These are phyloP conservation scores for Penicillium freii DNA, from an alignment of 2,329 filamentous ascomycete species.

Conservation along the genomic window DNA sequence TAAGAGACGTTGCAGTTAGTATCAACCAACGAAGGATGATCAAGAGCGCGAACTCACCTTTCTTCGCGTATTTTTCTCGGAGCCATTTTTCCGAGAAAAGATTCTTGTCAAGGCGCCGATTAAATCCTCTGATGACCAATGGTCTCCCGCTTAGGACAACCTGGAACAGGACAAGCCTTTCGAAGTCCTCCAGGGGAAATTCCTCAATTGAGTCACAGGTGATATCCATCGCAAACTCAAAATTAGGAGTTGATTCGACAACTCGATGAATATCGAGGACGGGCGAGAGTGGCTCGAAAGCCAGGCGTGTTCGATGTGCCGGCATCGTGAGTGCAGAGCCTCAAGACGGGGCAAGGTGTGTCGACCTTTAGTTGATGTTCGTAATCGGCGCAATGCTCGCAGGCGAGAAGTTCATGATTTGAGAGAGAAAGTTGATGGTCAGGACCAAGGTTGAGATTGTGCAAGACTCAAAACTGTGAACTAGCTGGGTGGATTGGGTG, in stretches of 20 bases:
- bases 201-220: slow-evolving; percentile 73
- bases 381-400: neutral
- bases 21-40: neutral
- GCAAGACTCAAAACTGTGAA: neutral
- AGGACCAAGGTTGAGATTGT: neutral
- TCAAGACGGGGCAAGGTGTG: neutral
- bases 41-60: slow-evolving; percentile 55
- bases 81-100: slow-evolving; percentile 83
- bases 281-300: slow-evolving; percentile 87
- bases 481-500: neutral
- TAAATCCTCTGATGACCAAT: slow-evolving; percentile 86
- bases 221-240: slow-evolving; percentile 81
- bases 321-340: slow-evolving; percentile 60
- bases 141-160: slow-evolving; percentile 84
- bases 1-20: slow-evolving; percentile 5
- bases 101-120: slow-evolving; percentile 68
- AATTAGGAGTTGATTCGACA: slow-evolving; percentile 76
- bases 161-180: slow-evolving; percentile 78
- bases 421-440: neutral
- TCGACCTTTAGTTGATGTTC: neutral
- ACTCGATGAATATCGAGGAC: slow-evolving; percentile 74
- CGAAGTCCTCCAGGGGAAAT: slow-evolving; percentile 75
- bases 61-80: slow-evolving; percentile 72
- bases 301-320: slow-evolving; percentile 73
- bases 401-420: neutral